Conservation (phyloP, 1,139 yeast species). For the Nakaseomyces nivariensis region DNA sequence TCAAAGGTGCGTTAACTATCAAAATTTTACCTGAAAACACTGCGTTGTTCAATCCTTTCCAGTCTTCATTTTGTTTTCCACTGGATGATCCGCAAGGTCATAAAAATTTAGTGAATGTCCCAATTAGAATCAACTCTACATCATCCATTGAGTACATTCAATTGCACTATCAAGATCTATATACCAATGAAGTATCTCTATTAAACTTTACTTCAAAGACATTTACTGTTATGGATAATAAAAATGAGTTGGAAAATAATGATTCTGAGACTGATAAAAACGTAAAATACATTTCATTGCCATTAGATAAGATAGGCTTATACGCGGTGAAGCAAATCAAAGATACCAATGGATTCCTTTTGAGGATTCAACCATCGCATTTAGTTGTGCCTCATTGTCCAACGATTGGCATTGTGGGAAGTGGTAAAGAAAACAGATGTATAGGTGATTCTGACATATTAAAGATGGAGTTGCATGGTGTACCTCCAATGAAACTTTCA, state of each 20-base stretch:
- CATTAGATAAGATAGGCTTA: conserved; percentile 59
- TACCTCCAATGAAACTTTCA: conserved; percentile 60
- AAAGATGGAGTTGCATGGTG: conserved; percentile 55
- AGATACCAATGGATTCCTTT: conserved; percentile 54
- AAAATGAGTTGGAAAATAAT: background rate
- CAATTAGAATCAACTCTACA: conserved; percentile 75
- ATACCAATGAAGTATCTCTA: conserved; percentile 38
- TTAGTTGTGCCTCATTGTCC: conserved; percentile 74
- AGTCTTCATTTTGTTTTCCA: conserved; percentile 54
- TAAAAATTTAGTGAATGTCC: conserved; percentile 38
- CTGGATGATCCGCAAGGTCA: conserved; percentile 27
- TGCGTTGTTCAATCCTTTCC: conserved; percentile 71
- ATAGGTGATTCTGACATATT: conserved; percentile 48
- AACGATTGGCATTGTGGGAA: conserved; percentile 38
- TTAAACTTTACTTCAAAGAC: conserved; percentile 40
- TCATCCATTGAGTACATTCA: conserved; percentile 61
- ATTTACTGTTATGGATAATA: conserved; percentile 16
- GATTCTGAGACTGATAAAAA: conserved; percentile 14
- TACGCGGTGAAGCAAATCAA: conserved; percentile 58
- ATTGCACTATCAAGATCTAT: conserved; percentile 51
- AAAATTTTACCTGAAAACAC: conserved; percentile 88
- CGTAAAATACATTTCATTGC: conserved; percentile 41
- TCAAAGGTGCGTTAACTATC: conserved; percentile 77
- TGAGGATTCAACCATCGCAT: conserved; percentile 56
- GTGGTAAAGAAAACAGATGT: conserved; percentile 43